Percentiles rank a stretch among this genome's conserved stretches.
Evolutionary conservation across 2,329 filamentous ascomycete species (phyloP).

Genomic region (Sporothrix inflata): DNA sequence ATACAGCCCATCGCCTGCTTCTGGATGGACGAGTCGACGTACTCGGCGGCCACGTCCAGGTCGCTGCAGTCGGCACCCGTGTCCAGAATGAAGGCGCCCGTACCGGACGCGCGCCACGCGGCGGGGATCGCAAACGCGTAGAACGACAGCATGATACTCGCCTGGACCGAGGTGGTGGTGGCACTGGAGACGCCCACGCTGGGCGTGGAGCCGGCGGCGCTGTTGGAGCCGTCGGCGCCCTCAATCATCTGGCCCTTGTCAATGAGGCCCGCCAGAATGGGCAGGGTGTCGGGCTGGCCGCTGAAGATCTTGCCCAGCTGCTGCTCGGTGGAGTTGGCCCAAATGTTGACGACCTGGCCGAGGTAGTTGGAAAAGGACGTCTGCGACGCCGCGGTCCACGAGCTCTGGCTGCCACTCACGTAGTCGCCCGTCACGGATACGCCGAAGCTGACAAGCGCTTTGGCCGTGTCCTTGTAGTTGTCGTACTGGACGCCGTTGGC

Average conservation of each 20-base stretch:
- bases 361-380: conserved; percentile 39
- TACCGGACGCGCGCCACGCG: conserved; percentile 39
- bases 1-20: conserved; percentile 37
- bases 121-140: conserved; percentile 42
- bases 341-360: conserved; percentile 38
- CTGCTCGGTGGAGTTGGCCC: conserved; percentile 34
- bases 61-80: conserved; percentile 39
- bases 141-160: conserved; percentile 35
- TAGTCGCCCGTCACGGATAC: conserved; percentile 33
- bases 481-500: conserved; percentile 13
- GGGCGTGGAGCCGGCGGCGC: neutral
- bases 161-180: neutral
- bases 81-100: conserved; percentile 42
- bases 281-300: conserved; percentile 36
- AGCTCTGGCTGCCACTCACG: conserved; percentile 31
- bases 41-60: conserved; percentile 34
- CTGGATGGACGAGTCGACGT: conserved; percentile 32
- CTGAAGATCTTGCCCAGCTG: conserved; percentile 36
- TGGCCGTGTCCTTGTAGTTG: conserved; percentile 25
- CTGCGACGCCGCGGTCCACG: conserved; percentile 39
- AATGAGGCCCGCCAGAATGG: conserved; percentile 37
- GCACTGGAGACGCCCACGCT: neutral
- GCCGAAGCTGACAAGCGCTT: conserved; percentile 5
- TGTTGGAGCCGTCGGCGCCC: conserved; percentile 14
- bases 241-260: conserved; percentile 39